phyloP scores from a whole-genome alignment of 108 stramenopile species.

The Aurantiochytrium sp. region DNA sequence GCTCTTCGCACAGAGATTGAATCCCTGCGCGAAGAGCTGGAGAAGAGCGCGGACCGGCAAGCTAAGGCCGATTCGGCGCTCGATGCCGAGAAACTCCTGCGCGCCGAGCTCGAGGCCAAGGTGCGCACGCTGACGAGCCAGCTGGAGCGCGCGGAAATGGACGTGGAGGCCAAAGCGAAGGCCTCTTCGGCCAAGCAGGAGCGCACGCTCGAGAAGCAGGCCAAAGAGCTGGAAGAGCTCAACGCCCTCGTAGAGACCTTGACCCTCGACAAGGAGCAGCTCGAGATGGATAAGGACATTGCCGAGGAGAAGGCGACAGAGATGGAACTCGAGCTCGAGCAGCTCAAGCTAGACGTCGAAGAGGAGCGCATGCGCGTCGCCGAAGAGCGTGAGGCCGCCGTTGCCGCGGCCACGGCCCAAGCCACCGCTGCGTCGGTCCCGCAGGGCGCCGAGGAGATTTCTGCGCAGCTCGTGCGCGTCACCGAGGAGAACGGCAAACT shows the following conservation, averaged over 20 bases:
- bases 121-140: background rate
- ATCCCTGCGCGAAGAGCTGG: background rate
- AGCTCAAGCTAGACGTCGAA: background rate
- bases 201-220: background rate
- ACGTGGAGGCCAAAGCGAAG: background rate
- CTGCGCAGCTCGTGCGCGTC: background rate
- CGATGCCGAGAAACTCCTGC: background rate
- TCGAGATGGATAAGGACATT: background rate
- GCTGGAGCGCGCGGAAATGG: background rate
- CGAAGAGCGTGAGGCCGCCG: background rate
- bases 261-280: background rate
- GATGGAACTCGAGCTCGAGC: background rate
- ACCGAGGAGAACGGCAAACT: background rate
- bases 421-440: background rate
- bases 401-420: background rate
- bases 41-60: background rate
- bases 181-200: slow-evolving; percentile 7
- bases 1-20: background rate
- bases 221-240: slow-evolving; percentile 23
- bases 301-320: background rate
- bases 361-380: background rate
- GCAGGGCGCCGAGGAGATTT: background rate
- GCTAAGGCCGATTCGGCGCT: background rate
- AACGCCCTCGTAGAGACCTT: background rate
- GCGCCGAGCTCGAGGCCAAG: background rate